Conservation (phyloP, 164 flowering plant genomes). For the Aristolochia californica region DNA sequence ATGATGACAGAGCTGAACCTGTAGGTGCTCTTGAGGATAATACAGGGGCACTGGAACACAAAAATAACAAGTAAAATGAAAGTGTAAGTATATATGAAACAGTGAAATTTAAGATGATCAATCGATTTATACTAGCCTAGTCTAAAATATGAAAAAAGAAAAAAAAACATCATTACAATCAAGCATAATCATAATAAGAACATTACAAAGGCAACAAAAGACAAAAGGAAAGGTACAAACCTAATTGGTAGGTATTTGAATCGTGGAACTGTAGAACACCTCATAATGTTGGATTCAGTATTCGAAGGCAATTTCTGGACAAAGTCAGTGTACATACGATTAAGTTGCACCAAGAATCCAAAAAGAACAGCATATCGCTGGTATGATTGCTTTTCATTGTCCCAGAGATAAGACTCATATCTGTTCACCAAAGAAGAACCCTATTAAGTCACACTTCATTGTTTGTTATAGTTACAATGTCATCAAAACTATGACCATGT, state of each 20-base stretch:
- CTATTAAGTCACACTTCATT: conserved; percentile 2
- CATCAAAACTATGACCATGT: background rate
- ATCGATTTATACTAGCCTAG: too few relatives aligned
- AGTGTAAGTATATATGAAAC: background rate
- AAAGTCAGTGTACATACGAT: conserved; percentile 72
- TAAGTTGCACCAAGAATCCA: conserved; percentile 94
- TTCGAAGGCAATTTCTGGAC: conserved; percentile 66
- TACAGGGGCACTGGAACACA: conserved; percentile 65
- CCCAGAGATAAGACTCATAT: conserved; percentile 92
- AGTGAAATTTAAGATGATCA: too few relatives aligned
- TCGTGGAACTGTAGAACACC: conserved; percentile 85
- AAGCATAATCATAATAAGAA: too few relatives aligned
- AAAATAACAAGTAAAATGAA: conserved; percentile 5
- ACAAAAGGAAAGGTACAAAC: conserved; percentile 21
- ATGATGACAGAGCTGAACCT: conserved; percentile 34
- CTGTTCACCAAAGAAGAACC: conserved; percentile 22
- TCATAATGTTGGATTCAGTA: conserved; percentile 80
- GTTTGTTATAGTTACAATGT: background rate
- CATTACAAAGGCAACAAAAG: too few relatives aligned
- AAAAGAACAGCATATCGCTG: conserved; percentile 86
- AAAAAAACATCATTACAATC: too few relatives aligned
- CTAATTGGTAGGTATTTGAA: conserved; percentile 98
- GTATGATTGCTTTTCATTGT: conserved; percentile 86
- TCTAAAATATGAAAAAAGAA: too few relatives aligned
- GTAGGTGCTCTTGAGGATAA: conserved; percentile 53